These are phyloP conservation scores for Cercospora zeina DNA, from an alignment of 2,329 filamentous ascomycete species.

Conservation along the genomic window DNA sequence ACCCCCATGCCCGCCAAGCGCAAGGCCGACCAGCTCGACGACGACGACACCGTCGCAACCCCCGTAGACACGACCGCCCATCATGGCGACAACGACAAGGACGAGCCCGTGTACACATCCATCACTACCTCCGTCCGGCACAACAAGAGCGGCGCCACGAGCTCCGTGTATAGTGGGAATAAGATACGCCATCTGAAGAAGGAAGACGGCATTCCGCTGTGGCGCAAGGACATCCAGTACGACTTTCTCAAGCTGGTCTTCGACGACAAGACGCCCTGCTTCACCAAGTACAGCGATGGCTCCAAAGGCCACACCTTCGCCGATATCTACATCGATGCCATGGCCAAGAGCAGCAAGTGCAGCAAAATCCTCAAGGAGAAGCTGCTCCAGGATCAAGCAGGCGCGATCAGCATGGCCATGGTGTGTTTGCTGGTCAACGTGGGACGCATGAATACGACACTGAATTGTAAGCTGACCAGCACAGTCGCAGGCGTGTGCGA, in stretches of 20 bases:
- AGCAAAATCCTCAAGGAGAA: slow-evolving; percentile 98
- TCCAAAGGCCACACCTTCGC: slow-evolving; percentile 77
- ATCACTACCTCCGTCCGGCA: slow-evolving; percentile 56
- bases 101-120: slow-evolving; percentile 48
- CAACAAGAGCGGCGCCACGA: slow-evolving; percentile 65
- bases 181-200: slow-evolving; percentile 87
- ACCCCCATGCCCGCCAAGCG: slow-evolving; percentile 29
- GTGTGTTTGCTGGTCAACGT: slow-evolving; percentile 96
- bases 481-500: background rate
- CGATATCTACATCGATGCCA: slow-evolving; percentile 96
- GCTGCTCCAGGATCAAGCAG: slow-evolving; percentile 83
- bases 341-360: slow-evolving; percentile 98
- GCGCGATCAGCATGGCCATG: slow-evolving; percentile 98
- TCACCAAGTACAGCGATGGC: slow-evolving; percentile 87
- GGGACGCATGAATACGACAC: slow-evolving; percentile 96
- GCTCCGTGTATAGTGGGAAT: slow-evolving; percentile 66
- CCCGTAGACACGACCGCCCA: slow-evolving; percentile 16
- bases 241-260: slow-evolving; percentile 81
- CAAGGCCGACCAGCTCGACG: slow-evolving; percentile 26
- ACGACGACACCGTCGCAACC: slow-evolving; percentile 25
- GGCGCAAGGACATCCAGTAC: slow-evolving; percentile 85
- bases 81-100: slow-evolving; percentile 20
- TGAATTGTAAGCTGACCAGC: slow-evolving; percentile 71
- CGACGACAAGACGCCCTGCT: slow-evolving; percentile 71
- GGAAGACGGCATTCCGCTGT: slow-evolving; percentile 82